A percentile compares a stretch with the other conserved stretches of the same genome.
Conservation (phyloP, 352 stramenopile genomes). For the Phytophthora quininea region DNA sequence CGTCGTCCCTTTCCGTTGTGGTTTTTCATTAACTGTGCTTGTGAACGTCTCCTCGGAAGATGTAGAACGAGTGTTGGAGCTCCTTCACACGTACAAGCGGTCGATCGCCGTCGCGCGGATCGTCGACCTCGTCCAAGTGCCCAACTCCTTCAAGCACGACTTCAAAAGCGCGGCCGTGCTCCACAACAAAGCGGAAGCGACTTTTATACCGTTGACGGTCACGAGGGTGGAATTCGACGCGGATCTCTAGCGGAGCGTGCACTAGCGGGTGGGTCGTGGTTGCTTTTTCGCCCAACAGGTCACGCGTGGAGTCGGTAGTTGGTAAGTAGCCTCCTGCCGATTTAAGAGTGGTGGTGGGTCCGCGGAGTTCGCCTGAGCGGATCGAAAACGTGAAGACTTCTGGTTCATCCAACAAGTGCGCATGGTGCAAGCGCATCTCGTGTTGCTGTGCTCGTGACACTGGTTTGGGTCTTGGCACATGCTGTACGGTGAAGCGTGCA, state of each 20-base stretch:
- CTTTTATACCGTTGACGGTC: constrained; percentile 55
- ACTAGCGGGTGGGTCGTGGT: constrained; percentile 40
- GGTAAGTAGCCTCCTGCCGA: constrained; percentile 54
- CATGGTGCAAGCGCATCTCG: constrained; percentile 57
- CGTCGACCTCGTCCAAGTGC: constrained; percentile 61
- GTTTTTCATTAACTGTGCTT: constrained; percentile 24
- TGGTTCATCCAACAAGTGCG: constrained; percentile 62
- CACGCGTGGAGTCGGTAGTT: constrained; percentile 42
- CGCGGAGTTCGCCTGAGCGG: constrained; percentile 45
- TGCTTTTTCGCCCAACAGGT: constrained; percentile 31
- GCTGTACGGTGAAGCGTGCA: constrained; percentile 57
- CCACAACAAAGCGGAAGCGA: constrained; percentile 72
- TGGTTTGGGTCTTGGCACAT: constrained; percentile 56
- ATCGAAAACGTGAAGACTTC: constrained; percentile 63
- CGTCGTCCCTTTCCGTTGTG: constrained; percentile 7
- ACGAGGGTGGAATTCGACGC: constrained; percentile 56
- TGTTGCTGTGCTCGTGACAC: constrained; percentile 64
- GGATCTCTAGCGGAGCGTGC: constrained; percentile 47
- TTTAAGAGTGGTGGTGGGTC: constrained; percentile 64
- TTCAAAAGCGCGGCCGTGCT: constrained; percentile 67
- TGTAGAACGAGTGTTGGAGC: constrained; percentile 58
- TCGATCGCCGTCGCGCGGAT: constrained; percentile 52
- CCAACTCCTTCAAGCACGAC: constrained; percentile 73
- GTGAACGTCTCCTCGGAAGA: constrained; percentile 40
- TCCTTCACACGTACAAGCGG: constrained; percentile 42